A percentile compares a stretch with the other conserved stretches of the same genome.
Evolutionary conservation across 2,329 filamentous ascomycete species (phyloP).

Genomic region (Diplodia seriata): DNA sequence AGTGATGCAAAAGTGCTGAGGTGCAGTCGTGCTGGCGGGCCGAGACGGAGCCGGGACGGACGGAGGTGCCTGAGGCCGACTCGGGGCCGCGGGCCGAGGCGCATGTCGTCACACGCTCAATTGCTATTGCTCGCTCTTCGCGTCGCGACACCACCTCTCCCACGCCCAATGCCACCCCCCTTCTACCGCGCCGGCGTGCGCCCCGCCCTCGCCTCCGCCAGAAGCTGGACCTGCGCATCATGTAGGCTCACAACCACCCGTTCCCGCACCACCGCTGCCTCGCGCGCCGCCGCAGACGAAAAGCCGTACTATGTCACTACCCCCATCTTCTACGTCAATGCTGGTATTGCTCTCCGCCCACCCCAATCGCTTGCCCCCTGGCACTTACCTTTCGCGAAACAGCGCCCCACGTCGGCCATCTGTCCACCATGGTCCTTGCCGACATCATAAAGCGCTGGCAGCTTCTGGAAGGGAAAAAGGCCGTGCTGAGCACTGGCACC

Average conservation of each 20-base stretch:
- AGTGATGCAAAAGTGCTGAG: no score
- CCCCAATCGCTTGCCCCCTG: neutral
- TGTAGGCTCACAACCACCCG: conserved; percentile 37
- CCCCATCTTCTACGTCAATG: conserved; percentile 99
- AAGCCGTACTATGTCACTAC: conserved; percentile 97
- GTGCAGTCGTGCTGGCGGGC: no score
- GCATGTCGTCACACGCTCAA: conserved; percentile 25
- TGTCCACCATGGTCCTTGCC: conserved; percentile 89
- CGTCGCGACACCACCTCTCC: neutral
- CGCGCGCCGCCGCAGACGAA: conserved; percentile 40
- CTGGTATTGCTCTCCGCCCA: conserved; percentile 63
- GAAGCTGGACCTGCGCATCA: conserved; percentile 40
- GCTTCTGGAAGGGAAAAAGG: conserved; percentile 71
- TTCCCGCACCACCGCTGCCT: conserved; percentile 32
- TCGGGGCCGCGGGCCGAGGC: conserved; percentile 8
- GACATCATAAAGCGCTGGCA: conserved; percentile 96
- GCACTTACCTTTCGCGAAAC: conserved; percentile 30
- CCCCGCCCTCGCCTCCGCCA: conserved; percentile 36
- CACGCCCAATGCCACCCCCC: conserved; percentile 40
- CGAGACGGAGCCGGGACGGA: no score
- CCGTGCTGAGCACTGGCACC: conserved; percentile 85
- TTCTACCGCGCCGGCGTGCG: conserved; percentile 37
- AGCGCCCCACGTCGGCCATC: conserved; percentile 93
- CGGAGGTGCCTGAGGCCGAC: neutral
- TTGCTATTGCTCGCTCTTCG: neutral